Evolutionary conservation across 352 stramenopile genomes (phyloP).

Genomic region (Globisporangium middletonii): DNA sequence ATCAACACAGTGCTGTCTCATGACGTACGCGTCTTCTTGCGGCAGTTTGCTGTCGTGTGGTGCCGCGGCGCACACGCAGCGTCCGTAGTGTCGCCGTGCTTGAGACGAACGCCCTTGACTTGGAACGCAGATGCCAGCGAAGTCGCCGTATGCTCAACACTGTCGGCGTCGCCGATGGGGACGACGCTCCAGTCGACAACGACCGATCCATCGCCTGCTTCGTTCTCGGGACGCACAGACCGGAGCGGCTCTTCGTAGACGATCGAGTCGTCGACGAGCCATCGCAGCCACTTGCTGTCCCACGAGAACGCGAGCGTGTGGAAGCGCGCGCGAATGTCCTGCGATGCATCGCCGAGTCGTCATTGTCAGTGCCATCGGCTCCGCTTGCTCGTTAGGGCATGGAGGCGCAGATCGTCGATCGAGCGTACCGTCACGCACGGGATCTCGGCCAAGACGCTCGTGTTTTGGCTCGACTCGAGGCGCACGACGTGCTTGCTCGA

Average conservation of each 20-base stretch:
- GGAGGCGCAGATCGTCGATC: background rate
- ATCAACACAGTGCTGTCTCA: background rate
- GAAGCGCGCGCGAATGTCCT: constrained; percentile 26
- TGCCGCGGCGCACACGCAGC: constrained; percentile 25
- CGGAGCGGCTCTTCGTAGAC: constrained; percentile 38
- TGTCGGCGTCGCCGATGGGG: background rate
- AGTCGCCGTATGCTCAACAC: background rate
- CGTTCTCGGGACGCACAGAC: background rate
- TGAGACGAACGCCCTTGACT: constrained; percentile 23
- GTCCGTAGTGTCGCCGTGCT: constrained; percentile 21
- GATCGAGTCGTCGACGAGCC: constrained; percentile 46
- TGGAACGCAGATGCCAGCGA: constrained; percentile 4
- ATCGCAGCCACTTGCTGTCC: constrained; percentile 49
- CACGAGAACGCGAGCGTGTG: constrained; percentile 36
- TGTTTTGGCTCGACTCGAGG: constrained; percentile 26
- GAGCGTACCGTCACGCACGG: constrained; percentile 28
- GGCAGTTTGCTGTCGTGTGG: constrained; percentile 31
- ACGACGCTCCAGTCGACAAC: constrained; percentile 1
- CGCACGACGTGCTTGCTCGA: constrained; percentile 13
- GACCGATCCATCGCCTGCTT: background rate
- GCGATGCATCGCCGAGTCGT: background rate
- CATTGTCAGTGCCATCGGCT: background rate
- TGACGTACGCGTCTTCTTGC: constrained; percentile 32
- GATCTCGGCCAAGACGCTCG: constrained; percentile 26
- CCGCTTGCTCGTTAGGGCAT: background rate